Conservation (phyloP, 1,284 basidiomycete genomes). For the Naganishia sp. region DNA sequence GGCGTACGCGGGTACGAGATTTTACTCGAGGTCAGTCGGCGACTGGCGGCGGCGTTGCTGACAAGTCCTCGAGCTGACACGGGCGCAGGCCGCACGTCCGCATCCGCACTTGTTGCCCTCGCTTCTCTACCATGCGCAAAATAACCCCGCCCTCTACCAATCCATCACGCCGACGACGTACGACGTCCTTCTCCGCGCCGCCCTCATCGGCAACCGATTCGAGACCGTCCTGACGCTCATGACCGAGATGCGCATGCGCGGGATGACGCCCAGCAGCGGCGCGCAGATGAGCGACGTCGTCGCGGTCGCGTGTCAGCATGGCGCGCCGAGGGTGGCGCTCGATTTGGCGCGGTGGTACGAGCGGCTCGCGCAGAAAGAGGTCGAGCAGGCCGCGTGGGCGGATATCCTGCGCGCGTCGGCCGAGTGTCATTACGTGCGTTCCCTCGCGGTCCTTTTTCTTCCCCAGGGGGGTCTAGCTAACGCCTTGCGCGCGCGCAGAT, state of each 20-base stretch:
- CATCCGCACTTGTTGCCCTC: conserved; percentile 69
- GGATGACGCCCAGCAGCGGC: conserved; percentile 31
- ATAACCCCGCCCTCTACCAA: conserved; percentile 51
- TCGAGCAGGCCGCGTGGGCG: conserved; percentile 39
- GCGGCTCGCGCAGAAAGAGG: conserved; percentile 18
- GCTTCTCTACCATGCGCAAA: conserved; percentile 72
- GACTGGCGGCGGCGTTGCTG: too few relatives aligned
- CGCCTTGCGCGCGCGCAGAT: conserved; percentile 55
- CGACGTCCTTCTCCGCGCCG: conserved; percentile 35
- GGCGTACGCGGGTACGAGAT: conserved; percentile 40
- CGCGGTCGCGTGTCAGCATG: conserved; percentile 42
- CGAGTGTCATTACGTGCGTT: conserved; percentile 45
- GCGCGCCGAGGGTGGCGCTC: conserved; percentile 41
- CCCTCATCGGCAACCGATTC: conserved; percentile 33
- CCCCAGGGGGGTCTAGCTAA: too few relatives aligned
- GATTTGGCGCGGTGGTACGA: conserved; percentile 39
- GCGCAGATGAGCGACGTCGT: conserved; percentile 35
- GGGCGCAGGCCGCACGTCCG: conserved; percentile 60
- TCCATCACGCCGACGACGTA: conserved; percentile 35
- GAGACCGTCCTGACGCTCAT: conserved; percentile 42
- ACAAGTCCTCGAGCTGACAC: too few relatives aligned
- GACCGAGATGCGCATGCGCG: conserved; percentile 41
- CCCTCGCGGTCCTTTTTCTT: background rate
- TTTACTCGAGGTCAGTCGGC: conserved; percentile 40
- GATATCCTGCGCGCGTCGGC: conserved; percentile 44